Conservation (phyloP, 2,329 filamentous ascomycete genomes). For the Microsporum ferrugineum region DNA sequence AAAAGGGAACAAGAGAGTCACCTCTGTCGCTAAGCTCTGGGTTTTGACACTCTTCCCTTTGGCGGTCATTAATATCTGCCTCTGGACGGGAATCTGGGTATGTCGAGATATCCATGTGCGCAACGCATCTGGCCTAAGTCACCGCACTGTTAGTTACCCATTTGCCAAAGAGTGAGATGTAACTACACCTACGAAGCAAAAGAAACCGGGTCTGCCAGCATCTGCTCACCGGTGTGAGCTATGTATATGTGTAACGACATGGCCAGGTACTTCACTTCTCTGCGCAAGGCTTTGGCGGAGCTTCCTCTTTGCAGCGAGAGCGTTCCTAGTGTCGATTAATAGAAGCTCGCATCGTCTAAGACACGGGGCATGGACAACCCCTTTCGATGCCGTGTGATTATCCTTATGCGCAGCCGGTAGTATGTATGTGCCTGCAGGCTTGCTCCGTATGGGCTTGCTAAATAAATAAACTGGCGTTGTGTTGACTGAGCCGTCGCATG, state of each 20-base stretch:
- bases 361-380: neutral
- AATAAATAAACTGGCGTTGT: neutral
- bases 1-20: conserved; percentile 25
- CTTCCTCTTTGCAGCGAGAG: neutral
- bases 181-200: conserved; percentile 55
- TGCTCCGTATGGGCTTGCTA: neutral
- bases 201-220: conserved; percentile 63
- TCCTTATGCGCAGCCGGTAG: neutral
- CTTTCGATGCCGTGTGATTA: neutral
- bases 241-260: conserved; percentile 89
- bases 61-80: conserved; percentile 77
- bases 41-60: conserved; percentile 75
- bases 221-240: conserved; percentile 81
- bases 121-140: conserved; percentile 68
- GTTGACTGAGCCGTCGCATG: neutral
- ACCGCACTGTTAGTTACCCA: conserved; percentile 3
- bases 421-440: neutral
- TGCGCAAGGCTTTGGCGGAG: neutral
- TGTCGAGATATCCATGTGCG: conserved; percentile 67
- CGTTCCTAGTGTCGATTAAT: neutral
- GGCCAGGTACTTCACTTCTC: conserved; percentile 27
- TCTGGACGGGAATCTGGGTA: conserved; percentile 60
- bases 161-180: neutral
- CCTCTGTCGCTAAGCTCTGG: conserved; percentile 70
- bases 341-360: neutral